phyloP scores from a whole-genome alignment of 2,329 filamentous ascomycete species.

The Tothia fuscella region DNA sequence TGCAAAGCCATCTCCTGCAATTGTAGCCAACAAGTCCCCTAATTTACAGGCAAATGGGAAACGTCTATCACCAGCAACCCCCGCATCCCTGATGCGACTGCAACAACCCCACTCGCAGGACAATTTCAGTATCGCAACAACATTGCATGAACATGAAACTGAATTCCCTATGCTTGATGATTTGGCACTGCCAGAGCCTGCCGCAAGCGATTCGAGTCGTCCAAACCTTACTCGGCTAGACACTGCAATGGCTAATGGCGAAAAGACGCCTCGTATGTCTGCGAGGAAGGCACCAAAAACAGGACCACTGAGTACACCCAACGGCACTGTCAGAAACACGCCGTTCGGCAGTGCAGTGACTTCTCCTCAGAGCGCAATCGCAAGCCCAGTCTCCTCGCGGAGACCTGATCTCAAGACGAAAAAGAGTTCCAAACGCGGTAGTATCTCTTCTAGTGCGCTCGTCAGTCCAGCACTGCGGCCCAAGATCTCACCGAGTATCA shows the following conservation, averaged over 20 bases:
- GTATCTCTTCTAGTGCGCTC: constrained; percentile 55
- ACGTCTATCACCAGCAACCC: constrained; percentile 54
- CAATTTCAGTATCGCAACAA: neutral
- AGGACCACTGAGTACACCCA: constrained; percentile 33
- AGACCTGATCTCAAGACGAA: constrained; percentile 31
- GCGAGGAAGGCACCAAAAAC: constrained; percentile 57
- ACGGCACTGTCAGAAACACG: constrained; percentile 25
- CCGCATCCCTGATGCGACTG: constrained; percentile 67
- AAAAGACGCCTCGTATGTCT: constrained; percentile 48
- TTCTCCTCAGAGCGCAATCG: constrained; percentile 25
- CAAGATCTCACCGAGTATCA: constrained; percentile 76
- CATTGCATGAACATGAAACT: neutral
- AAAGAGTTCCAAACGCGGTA: constrained; percentile 56
- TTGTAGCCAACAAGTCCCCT: constrained; percentile 34
- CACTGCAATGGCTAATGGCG: constrained; percentile 36
- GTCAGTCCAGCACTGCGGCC: constrained; percentile 78
- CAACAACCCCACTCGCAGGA: constrained; percentile 14
- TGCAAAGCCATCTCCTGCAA: constrained; percentile 54
- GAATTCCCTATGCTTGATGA: constrained; percentile 40
- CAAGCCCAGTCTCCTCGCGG: neutral
- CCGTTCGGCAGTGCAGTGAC: constrained; percentile 22
- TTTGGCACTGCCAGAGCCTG: constrained; percentile 62
- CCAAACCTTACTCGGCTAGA: constrained; percentile 40
- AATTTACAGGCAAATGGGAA: constrained; percentile 11
- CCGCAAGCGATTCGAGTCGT: constrained; percentile 37